Evolutionary conservation across 2,329 filamentous ascomycete species (phyloP).

Genomic region (Talaromyces marneffei): DNA sequence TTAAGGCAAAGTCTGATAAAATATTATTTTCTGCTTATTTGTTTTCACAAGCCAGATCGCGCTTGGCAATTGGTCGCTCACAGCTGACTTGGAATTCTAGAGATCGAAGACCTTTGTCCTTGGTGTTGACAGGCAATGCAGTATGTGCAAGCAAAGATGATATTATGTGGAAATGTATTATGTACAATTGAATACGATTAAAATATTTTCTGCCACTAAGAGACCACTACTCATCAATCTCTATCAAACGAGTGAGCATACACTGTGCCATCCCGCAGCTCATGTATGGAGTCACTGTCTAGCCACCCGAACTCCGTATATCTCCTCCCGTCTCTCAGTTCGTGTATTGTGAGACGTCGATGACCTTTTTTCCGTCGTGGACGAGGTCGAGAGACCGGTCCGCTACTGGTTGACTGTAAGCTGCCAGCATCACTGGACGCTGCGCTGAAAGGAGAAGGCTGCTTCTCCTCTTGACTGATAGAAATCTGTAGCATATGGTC

Average conservation of each 20-base stretch:
- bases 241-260: slow-evolving; percentile 33
- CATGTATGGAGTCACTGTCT: slow-evolving; percentile 35
- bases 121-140: neutral
- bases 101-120: neutral
- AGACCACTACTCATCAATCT: neutral
- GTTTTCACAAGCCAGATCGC: neutral
- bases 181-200: neutral
- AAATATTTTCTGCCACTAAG: neutral
- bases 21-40: neutral
- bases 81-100: neutral
- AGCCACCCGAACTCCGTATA: slow-evolving; percentile 38
- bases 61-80: neutral
- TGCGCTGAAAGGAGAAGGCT: slow-evolving; percentile 18
- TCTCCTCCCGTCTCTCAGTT: slow-evolving; percentile 37
- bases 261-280: slow-evolving; percentile 38
- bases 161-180: neutral
- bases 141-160: neutral
- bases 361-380: slow-evolving; percentile 26
- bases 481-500: slow-evolving; percentile 33
- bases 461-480: slow-evolving; percentile 26
- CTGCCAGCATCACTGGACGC: slow-evolving; percentile 30
- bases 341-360: slow-evolving; percentile 37
- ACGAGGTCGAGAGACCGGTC: slow-evolving; percentile 20
- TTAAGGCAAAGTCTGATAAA: slow-evolving; percentile 41
- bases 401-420: slow-evolving; percentile 20